Conservation (phyloP, 768 basidiomycete species). For the Suillus paluster region DNA sequence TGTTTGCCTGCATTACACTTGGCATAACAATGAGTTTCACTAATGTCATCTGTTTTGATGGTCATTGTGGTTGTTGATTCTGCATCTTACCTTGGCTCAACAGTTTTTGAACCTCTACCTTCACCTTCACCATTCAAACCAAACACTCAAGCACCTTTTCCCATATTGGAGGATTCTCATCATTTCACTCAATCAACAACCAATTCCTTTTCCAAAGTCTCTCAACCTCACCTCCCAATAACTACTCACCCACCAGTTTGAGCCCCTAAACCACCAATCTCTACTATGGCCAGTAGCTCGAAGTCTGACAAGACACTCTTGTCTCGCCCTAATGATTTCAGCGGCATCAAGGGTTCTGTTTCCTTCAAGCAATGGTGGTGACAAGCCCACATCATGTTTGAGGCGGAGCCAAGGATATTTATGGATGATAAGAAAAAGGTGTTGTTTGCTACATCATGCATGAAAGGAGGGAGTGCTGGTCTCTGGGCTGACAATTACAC, state of each 20-base stretch:
- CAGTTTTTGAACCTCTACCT: too few species aligned
- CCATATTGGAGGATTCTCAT: too few species aligned
- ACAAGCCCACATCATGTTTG: background rate
- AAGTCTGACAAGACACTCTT: background rate
- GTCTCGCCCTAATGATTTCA: background rate
- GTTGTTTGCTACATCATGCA: background rate
- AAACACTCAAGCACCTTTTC: too few species aligned
- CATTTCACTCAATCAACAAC: too few species aligned
- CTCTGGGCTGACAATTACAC: background rate
- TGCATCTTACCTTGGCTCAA: too few species aligned
- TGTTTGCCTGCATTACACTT: too few species aligned
- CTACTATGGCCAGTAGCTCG: background rate
- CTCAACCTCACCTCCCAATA: background rate
- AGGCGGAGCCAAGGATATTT: background rate
- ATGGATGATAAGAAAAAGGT: background rate
- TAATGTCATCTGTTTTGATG: too few species aligned
- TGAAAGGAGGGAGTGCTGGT: background rate
- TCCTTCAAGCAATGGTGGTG: background rate
- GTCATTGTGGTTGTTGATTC: too few species aligned
- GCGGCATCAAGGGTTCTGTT: background rate
- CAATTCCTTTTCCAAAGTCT: background rate
- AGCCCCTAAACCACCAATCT: background rate
- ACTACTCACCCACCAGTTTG: background rate
- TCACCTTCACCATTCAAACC: too few species aligned
- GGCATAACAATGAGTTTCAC: too few species aligned